These are phyloP conservation scores for Leccinum boreale DNA, from an alignment of 768 basidiomycete genomes.

Conservation along the genomic window DNA sequence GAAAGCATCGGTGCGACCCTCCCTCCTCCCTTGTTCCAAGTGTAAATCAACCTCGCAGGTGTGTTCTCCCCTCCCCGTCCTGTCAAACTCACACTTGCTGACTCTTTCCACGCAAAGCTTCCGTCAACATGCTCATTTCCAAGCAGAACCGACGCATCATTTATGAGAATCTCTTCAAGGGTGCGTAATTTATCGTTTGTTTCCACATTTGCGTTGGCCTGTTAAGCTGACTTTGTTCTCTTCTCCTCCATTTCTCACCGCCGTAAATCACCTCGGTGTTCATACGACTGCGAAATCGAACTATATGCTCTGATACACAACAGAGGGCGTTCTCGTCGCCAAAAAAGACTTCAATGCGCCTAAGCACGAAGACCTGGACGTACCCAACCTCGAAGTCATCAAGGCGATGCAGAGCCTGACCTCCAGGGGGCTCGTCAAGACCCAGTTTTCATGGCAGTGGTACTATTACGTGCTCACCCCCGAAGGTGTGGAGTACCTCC, in stretches of 20 bases:
- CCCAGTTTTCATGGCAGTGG: conserved; percentile 99
- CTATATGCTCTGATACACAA: background rate
- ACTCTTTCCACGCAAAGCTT: conserved; percentile 27
- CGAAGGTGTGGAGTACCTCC: conserved; percentile 95
- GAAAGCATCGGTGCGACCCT: conserved; percentile 32
- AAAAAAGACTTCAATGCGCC: conserved; percentile 99
- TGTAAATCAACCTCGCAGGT: background rate
- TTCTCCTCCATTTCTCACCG: background rate
- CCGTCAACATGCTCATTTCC: conserved; percentile 86
- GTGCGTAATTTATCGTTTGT: conserved; percentile 42
- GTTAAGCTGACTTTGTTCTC: background rate
- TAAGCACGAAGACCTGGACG: conserved; percentile 88
- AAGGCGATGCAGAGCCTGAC: conserved; percentile 69
- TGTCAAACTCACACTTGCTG: conserved; percentile 11
- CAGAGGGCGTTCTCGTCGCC: conserved; percentile 98
- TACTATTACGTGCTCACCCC: conserved; percentile 98
- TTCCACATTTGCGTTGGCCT: background rate
- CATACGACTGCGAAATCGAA: background rate
- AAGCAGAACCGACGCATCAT: conserved; percentile 94
- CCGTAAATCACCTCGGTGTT: background rate
- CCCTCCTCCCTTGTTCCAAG: background rate
- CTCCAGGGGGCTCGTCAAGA: conserved; percentile 89
- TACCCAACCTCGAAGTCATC: conserved; percentile 68
- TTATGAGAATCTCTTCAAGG: conserved; percentile 99
- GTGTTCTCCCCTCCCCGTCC: background rate